Base-by-base conservation (phyloP, 2,329 filamentous ascomycete species). In the Hypoxylon sp. region DNA sequence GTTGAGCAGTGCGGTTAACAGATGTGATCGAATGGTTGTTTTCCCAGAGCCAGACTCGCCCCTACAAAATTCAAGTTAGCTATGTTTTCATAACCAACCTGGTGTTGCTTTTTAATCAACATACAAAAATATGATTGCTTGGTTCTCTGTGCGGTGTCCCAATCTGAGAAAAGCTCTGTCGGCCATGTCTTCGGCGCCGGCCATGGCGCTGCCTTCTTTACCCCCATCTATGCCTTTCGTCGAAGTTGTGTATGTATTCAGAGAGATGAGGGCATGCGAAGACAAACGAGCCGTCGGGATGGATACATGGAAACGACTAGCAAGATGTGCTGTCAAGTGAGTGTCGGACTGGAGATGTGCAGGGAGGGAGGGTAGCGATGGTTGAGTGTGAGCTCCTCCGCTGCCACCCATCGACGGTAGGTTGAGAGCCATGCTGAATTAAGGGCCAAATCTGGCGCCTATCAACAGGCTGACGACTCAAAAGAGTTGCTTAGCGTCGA, bases 31-130 rank as follows among this genome's bases (percentile, higher is more conserved):
- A 75, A 98, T 85, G 0, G 96, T 99, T 0, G 96, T 98, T 83
- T 99, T 99, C 74, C 96, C 96, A 32, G 96, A 91, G 49, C 96
- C 96, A 63, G 94, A 97, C 86, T 99, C 96, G 80, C 96, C 96
- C 72, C 94, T 98, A 72, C 53, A 69, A 49, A 51, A 23, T 28
- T 56, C 46, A 60, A 61, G 52, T 70, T 45, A 69, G 63, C 65
- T 28, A 60, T 13, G 28, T 36, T 10, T 57, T 51, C 13, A 2
- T 25, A 7, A 30, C 9, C 23, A 34, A 34, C 38, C 5, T 30
- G 34, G 36, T 4, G n/a, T 14, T 57, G 30, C 6, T 10, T 34
- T 34, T 3, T 25, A 5, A 28, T 38, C 19, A 13, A 87, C 93
- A 84, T 87, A 98, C 94, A 99, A 82, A 75, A 99, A 98, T 2